These are phyloP conservation scores for Boletus pseudopeckii DNA, from an alignment of 768 basidiomycete genomes.

Conservation along the genomic window DNA sequence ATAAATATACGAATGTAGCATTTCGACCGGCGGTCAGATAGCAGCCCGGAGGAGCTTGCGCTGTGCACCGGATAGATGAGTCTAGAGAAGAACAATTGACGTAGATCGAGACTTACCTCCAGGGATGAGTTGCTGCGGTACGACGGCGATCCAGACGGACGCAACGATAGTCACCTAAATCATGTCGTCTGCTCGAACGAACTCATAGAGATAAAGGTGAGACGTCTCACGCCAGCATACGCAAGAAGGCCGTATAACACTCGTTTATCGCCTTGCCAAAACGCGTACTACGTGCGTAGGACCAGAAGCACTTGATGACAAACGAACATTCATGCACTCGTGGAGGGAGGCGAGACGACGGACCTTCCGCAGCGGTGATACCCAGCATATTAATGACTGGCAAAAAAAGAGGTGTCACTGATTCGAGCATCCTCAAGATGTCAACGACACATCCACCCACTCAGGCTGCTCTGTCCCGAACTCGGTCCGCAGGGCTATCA, in stretches of 20 bases:
- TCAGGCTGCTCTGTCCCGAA: not conserved
- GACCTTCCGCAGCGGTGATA: slow-evolving; percentile 9
- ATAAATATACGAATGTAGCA: slow-evolving; percentile 1
- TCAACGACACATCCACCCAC: slow-evolving; percentile 1
- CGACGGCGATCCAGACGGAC: not conserved
- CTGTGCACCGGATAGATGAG: not conserved
- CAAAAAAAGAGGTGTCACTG: not conserved
- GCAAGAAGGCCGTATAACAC: slow-evolving; percentile 8
- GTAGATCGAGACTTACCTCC: not conserved
- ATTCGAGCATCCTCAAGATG: not conserved
- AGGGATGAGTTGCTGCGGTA: slow-evolving; percentile 4
- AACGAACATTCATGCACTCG: not conserved
- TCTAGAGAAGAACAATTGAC: not conserved
- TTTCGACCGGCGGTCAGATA: not conserved
- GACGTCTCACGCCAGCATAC: slow-evolving; percentile 6
- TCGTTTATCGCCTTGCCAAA: slow-evolving; percentile 12
- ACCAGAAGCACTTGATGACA: slow-evolving; percentile 10
- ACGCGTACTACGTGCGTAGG: slow-evolving; percentile 20
- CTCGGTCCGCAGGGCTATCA: slow-evolving; percentile 1
- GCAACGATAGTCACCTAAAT: slow-evolving; percentile 4
- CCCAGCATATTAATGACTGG: slow-evolving; percentile 4
- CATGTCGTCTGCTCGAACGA: not conserved
- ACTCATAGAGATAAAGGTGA: not conserved
- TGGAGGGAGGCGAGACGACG: not conserved
- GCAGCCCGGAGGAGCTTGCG: not conserved